Percentiles rank a stretch among this genome's conserved stretches.
Evolutionary conservation across 73 alveolate species (phyloP).

Genomic region (Tetrahymena elliotti): DNA sequence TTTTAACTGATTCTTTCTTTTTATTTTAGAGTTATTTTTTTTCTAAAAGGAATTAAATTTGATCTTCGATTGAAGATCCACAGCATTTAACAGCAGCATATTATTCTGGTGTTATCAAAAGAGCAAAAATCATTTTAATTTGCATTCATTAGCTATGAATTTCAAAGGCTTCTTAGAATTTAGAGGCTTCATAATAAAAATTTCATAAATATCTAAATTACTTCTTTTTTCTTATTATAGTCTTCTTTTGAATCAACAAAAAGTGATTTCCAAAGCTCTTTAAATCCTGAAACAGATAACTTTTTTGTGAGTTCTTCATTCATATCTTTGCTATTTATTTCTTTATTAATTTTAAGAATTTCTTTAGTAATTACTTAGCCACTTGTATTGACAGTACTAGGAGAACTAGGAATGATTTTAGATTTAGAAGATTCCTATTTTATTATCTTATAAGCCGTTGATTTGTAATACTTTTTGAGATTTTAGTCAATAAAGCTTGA

Average conservation of each 20-base stretch:
- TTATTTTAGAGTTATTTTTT: background rate
- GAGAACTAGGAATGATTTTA: background rate
- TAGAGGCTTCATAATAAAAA: background rate
- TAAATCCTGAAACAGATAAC: background rate
- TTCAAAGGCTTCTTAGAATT: background rate
- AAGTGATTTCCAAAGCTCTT: background rate
- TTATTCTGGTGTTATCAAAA: background rate
- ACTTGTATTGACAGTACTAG: background rate
- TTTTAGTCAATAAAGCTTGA: background rate
- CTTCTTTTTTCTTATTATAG: background rate
- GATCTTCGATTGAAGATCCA: background rate
- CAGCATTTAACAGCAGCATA: background rate
- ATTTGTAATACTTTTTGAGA: background rate
- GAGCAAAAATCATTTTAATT: background rate
- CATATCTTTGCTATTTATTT: background rate
- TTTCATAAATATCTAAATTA: background rate
- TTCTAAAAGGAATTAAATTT: background rate
- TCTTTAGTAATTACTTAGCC: background rate
- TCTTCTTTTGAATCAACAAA: background rate
- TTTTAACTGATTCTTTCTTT: background rate
- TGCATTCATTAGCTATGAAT: background rate
- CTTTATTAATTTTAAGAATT: background rate
- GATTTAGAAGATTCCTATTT: background rate
- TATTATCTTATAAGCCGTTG: background rate
- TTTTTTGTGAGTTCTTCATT: background rate